Evolutionary conservation across 2,329 filamentous ascomycete genomes (phyloP).

Genomic region (Coleophoma crateriformis): DNA sequence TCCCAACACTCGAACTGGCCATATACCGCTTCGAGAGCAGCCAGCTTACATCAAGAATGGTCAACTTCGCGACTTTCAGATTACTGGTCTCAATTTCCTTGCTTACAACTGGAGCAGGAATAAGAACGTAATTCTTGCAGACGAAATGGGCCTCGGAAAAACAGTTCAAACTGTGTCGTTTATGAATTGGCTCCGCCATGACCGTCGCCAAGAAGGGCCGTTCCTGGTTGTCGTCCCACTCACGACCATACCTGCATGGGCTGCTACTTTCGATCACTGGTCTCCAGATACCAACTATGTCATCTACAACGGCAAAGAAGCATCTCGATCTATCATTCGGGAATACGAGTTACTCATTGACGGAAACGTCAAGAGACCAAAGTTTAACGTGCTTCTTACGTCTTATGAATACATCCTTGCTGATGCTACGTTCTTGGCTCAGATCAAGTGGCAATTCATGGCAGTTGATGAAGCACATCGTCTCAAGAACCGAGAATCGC

Average conservation of each 20-base stretch:
- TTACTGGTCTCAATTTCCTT: slow-evolving; percentile 90
- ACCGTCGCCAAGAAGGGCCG: slow-evolving; percentile 83
- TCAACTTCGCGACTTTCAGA: slow-evolving; percentile 85
- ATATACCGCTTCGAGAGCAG: slow-evolving; percentile 71
- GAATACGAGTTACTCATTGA: slow-evolving; percentile 87
- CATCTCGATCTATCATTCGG: slow-evolving; percentile 78
- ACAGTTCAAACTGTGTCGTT: slow-evolving; percentile 97
- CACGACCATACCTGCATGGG: slow-evolving; percentile 97
- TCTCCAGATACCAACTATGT: slow-evolving; percentile 95
- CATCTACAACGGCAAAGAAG: slow-evolving; percentile 87
- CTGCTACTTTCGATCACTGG: slow-evolving; percentile 96
- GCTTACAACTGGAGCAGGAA: slow-evolving; percentile 92
- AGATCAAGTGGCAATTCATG: slow-evolving; percentile 96
- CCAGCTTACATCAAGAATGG: slow-evolving; percentile 81
- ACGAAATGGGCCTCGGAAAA: slow-evolving; percentile 98
- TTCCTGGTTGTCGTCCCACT: slow-evolving; percentile 96
- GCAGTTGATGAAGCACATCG: slow-evolving; percentile 96
- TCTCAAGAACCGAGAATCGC: slow-evolving; percentile 92
- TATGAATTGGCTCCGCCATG: slow-evolving; percentile 92
- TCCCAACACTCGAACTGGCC: slow-evolving; percentile 63
- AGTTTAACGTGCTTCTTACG: slow-evolving; percentile 96
- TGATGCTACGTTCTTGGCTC: slow-evolving; percentile 77
- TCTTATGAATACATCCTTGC: slow-evolving; percentile 95
- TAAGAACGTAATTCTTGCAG: slow-evolving; percentile 94
- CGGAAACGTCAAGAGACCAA: slow-evolving; percentile 80